Base-by-base conservation (phyloP, 148 eudicot species). In the Fagopyrum homotropicum region DNA sequence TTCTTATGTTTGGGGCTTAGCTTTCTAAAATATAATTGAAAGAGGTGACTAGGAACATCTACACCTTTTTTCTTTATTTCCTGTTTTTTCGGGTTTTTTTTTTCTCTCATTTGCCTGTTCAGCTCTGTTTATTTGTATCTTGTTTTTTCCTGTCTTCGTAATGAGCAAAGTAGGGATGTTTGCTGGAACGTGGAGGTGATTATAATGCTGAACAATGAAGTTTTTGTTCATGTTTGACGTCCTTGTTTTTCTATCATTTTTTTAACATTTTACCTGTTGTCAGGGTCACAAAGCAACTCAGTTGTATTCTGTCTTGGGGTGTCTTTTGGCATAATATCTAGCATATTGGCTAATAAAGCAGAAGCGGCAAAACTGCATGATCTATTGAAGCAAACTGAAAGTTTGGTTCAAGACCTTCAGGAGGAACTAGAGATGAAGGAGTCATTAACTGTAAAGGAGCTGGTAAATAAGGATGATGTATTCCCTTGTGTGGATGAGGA, bases 371-470 rank as follows among this genome's bases (percentile, higher is more conserved):
- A 84, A 46, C 75, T 95, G 84, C 92, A 80, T 73, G 83, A 79
- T 30, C 79, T 84, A 84, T 84, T 95, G 76, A 88, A 86, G 82
- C 91, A 90, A 78, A 88, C 85, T 19, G 91, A 92, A 80, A 88
- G 84, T 78, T 83, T 95, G 82, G 92, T 95, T 76, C 88, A 92
- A 85, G 97, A 95, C 86, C 87, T 90, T 75, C 97, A 92, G 75
- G 97, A 95, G 72, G 99, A 92, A 79, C 86, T 92, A 77, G 97
- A 92, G 78, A 90, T 95, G 97, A 95, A 90, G 87, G 99, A 92
- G 81, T 85, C 91, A 2, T 75, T 90, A 78, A 85, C 89, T 69
- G 92, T 95, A 66, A 88, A 92, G 83, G 98, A 92, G 87, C 89
- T 95, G 10, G 79, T 84, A 44, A 73, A 69, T 76, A 90, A 89